Evolutionary conservation across 305 asterid species (phyloP).

Genomic region (Fraxinus baroniana): DNA sequence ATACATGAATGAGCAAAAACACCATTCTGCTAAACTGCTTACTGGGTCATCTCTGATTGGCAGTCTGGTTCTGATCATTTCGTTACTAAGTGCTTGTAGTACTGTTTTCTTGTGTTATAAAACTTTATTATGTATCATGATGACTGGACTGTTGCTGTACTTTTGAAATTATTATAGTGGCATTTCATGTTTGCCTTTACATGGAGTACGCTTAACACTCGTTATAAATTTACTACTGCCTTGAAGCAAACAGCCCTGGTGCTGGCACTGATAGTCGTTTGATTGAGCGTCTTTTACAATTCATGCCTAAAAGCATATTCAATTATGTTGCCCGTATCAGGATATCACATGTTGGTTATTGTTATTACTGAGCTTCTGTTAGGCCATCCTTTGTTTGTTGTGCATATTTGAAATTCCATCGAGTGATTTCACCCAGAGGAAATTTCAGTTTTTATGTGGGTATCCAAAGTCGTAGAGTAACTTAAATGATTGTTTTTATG

Average conservation of each 20-base stretch:
- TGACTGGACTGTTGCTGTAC: background rate
- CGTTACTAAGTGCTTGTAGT: background rate
- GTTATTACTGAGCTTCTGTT: background rate
- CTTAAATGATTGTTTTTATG: background rate
- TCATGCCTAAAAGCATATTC: background rate
- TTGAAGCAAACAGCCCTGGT: background rate
- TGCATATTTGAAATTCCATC: background rate
- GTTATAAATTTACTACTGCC: background rate
- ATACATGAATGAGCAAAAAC: background rate
- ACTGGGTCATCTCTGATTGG: background rate
- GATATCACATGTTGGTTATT: background rate
- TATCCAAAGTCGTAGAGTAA: background rate
- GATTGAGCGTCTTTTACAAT: background rate
- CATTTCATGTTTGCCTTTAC: background rate
- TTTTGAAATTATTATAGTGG: background rate
- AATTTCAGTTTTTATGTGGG: background rate
- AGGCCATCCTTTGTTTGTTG: background rate
- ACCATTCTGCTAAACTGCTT: conserved; percentile 13
- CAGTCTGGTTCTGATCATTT: conserved; percentile 4
- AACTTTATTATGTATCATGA: background rate
- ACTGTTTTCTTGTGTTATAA: background rate
- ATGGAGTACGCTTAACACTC: background rate
- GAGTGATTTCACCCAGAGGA: background rate
- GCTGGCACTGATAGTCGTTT: background rate
- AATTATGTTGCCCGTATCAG: background rate